Conservation (phyloP, 1,139 yeast genomes). For the Oligophagozyma castellii region DNA sequence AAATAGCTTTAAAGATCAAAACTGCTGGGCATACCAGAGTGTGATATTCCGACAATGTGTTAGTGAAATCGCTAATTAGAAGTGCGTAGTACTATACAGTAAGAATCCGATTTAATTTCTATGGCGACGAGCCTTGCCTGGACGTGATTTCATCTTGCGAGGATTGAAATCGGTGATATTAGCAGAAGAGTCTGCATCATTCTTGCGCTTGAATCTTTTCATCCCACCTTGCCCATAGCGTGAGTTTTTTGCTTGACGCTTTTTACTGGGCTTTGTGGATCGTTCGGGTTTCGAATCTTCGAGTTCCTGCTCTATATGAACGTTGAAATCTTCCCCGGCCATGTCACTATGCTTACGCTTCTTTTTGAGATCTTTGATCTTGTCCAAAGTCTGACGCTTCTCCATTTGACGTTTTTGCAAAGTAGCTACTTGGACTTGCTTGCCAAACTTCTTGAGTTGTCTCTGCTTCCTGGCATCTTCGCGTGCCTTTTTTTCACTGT, state of each 20-base stretch:
- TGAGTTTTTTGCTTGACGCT: slow-evolving; percentile 53
- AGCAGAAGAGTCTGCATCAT: slow-evolving; percentile 61
- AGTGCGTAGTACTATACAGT: too few relatives aligned
- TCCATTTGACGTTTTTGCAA: slow-evolving; percentile 91
- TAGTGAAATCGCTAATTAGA: too few relatives aligned
- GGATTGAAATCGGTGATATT: slow-evolving; percentile 53
- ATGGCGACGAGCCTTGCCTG: slow-evolving; percentile 69
- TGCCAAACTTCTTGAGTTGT: slow-evolving; percentile 91
- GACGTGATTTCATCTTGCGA: slow-evolving; percentile 48
- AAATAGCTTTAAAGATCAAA: too few relatives aligned
- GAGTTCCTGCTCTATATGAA: slow-evolving; percentile 72
- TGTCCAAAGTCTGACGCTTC: slow-evolving; percentile 81
- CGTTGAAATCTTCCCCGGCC: slow-evolving; percentile 35
- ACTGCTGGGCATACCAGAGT: too few relatives aligned
- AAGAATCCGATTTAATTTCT: too few relatives aligned
- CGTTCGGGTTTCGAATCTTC: slow-evolving; percentile 23
- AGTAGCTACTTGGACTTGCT: slow-evolving; percentile 90
- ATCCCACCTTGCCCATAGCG: slow-evolving; percentile 64
- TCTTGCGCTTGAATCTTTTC: slow-evolving; percentile 59
- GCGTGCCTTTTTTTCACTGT: slow-evolving; percentile 80
- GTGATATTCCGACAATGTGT: too few relatives aligned
- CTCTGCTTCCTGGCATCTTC: slow-evolving; percentile 94
- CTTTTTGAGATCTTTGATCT: slow-evolving; percentile 76
- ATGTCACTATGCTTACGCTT: slow-evolving; percentile 73
- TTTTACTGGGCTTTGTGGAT: slow-evolving; percentile 40